A percentile compares a stretch with the other conserved stretches of the same genome.
Conservation (phyloP, 169 alveolate genomes). For the Plasmodium chabaudi region DNA sequence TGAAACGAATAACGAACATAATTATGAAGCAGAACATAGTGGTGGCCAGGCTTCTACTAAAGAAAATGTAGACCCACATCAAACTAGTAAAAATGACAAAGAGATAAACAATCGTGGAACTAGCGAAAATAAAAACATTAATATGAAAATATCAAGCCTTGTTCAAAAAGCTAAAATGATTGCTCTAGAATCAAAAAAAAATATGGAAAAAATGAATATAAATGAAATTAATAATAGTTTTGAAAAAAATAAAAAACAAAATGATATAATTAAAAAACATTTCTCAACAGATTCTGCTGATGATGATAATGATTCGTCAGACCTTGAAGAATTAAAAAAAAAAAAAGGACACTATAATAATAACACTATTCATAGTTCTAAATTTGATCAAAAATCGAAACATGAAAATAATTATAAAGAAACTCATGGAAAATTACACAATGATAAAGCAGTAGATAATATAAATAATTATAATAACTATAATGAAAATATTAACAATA, state of each 20-base stretch:
- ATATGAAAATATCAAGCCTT: conserved; percentile 23
- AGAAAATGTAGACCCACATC: neutral
- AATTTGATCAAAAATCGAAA: neutral
- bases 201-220: conserved; percentile 62
- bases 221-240: conserved; percentile 36
- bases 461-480: neutral
- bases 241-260: conserved; percentile 33
- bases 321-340: conserved; percentile 22
- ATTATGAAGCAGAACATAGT: neutral
- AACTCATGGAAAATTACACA: neutral
- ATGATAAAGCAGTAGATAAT: neutral
- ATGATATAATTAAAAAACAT: conserved; percentile 61
- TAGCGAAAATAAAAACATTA: neutral
- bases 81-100: conserved; percentile 5
- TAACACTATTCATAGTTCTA: conserved; percentile 6
- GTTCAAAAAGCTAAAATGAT: conserved; percentile 56
- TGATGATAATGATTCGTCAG: conserved; percentile 49
- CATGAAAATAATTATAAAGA: neutral
- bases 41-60: neutral
- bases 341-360: conserved; percentile 1
- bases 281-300: conserved; percentile 68
- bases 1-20: neutral
- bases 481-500: neutral
- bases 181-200: conserved; percentile 65
- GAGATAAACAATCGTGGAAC: neutral